Base-by-base conservation (phyloP, 352 stramenopile species). In the Peronospora destructor region DNA sequence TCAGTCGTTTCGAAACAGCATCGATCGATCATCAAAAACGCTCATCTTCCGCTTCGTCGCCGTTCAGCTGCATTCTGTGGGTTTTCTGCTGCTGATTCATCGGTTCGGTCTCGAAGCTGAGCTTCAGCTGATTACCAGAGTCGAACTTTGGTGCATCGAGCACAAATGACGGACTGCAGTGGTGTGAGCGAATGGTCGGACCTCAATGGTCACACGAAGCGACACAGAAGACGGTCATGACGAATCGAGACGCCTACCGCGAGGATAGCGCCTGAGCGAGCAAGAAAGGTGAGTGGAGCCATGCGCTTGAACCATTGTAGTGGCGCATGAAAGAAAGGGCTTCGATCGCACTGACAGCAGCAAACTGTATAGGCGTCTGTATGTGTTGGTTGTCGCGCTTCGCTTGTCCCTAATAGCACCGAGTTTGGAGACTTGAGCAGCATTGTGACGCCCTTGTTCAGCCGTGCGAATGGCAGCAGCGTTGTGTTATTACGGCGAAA, bases 361-460 rank as follows among this genome's bases (percentile, higher is more conserved):
- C 7, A 91, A 33, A 43, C 28, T 87, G 62, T 25, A 91, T 72
- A 58, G 86, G 75, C 5, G 33, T 71, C 41, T 89, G 76, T 3
- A 91, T 52, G 0, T 73, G 75, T 40, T 85, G 66, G 47, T 88
- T 88, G 33, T 91, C 77, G 9, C 61, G 67, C 45, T 72, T 44
- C 88, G 80, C n/a, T 66, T 67, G 4, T 80, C 64, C 2, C 88
- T 57, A 0, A 78, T 52, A 3, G 47, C 49, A 2, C 61, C 54
- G 16, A 87, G 59, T 23, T 87, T 73, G 28, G 83, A 65, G 10
- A 53, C 40, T 23, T 68, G 73, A 2, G 48, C 32, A 23, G 28
- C 53, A 19, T 38, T 59, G 8, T 60, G 43, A 4, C 56, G 54
- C 0, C 59, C 53, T 28, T 66, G 61, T 39, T 87, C 71, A 1